Base-by-base conservation (phyloP, 2,329 filamentous ascomycete species). In the Aphanocladium album region DNA sequence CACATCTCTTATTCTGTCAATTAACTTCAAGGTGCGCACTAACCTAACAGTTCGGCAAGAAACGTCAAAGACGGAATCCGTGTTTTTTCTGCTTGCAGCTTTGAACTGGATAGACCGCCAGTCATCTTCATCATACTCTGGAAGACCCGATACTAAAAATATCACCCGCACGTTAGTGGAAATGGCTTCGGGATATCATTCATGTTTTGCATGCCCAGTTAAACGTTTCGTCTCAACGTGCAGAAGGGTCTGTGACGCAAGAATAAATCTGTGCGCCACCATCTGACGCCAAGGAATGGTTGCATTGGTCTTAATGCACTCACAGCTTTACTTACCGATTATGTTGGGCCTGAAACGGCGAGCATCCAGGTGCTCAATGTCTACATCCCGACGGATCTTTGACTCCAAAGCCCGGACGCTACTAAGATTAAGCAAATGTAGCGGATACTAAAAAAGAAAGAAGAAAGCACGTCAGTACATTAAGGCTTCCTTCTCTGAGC, bases 311-410 rank as follows among this genome's bases (percentile, higher is more conserved):
- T 16, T 16, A 9, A 43, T 41, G 23, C 30, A 14, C 25, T 19
- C 30, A 30, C 30, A 33, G 27, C 21, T 21, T 16, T 2, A 64
- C 76, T 71, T 72, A 86, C 83, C 74, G 65, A 90, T 86, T 37
- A 93, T 84, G 67, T 93, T 92, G 41, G 89, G 83, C 25, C 89
- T 82, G 73, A 90, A 92, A 14, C 87, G 81, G 17, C 82, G 74
- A 9, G 83, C 82, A 60, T 88, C 84, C 0, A 91, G 77, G 30
- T 79, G 74, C 30, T 78, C 76, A 19, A 82, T 69, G 7, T 68
- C 68, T 25, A 79, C 73, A 54, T 80, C 79, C 64, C 79, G 80
- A 1, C 80, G 77, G 8, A 90, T 78, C 51, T 82, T 76, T 2
- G 76, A 72, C 62, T 86, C 83, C 27, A 90, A 78, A 53, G 85